These are phyloP conservation scores for Alternaria sp. DNA, from an alignment of 2,329 filamentous ascomycete species.

Conservation along the genomic window DNA sequence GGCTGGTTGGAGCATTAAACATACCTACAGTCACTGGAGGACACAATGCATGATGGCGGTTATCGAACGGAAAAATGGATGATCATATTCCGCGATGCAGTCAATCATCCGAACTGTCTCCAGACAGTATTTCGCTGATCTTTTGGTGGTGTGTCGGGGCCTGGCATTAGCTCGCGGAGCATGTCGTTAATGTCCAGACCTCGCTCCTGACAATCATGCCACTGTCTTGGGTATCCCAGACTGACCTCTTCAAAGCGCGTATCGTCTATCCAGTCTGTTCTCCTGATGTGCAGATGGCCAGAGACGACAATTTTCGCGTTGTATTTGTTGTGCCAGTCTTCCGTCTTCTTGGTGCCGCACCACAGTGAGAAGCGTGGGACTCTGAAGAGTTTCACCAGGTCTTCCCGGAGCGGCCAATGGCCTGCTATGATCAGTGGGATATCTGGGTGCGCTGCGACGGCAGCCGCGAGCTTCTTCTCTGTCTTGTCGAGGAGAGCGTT, in stretches of 20 bases:
- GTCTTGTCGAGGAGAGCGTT: conserved; percentile 52
- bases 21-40: conserved; percentile 15
- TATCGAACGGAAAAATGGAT: conserved; percentile 7
- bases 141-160: conserved; percentile 44
- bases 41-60: conserved; percentile 6
- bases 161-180: conserved; percentile 57
- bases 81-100: neutral
- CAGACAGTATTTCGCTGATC: conserved; percentile 37
- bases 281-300: conserved; percentile 57
- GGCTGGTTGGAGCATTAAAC: conserved; percentile 17
- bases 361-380: conserved; percentile 57
- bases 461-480: conserved; percentile 53
- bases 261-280: conserved; percentile 58
- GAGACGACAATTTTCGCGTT: conserved; percentile 59
- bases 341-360: conserved; percentile 59
- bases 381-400: conserved; percentile 54
- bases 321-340: conserved; percentile 57
- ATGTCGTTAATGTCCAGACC: conserved; percentile 58
- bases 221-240: conserved; percentile 59
- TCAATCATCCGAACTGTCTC: conserved; percentile 38
- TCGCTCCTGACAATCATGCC: conserved; percentile 54
- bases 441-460: conserved; percentile 40
- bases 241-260: conserved; percentile 59
- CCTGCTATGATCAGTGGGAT: conserved; percentile 55
- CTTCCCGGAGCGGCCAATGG: conserved; percentile 59